Evolutionary conservation across 139 green algal genomes (phyloP), one percentile per base, ranked within the genome.

Genomic region (Pleodorina starrii): DNA sequence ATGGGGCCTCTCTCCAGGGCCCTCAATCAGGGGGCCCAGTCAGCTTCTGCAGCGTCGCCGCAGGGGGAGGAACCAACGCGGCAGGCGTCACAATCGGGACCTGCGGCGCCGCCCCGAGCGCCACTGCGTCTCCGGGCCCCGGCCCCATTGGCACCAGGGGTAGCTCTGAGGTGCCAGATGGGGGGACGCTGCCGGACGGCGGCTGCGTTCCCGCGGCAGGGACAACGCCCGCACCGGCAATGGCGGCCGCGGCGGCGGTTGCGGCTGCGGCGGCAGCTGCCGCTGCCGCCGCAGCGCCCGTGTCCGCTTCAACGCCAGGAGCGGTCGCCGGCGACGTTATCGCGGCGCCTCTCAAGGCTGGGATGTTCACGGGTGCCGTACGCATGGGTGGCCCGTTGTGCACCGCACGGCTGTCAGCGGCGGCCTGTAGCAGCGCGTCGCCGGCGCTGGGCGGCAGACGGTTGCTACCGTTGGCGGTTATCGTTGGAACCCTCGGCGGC

Each of bases 381-480:
- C 32, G 48, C 76, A 50, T 69, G 5, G 76, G 50, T 12, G 16
- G 48, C 1, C 50, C 35, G 46, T 84, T 84, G 76, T 84, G 71
- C 19, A 32, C 76, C 5, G 48, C 4, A 21, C 76, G 76, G 32
- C 76, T 69, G 48, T n/a, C 32, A 0, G 50, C 14, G n/a, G 50
- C 50, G 7, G 36, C 76, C 36, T 19, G 17, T 5, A 84, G 14
- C 19, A 84, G 19, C 35, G 76, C 76, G 50, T 84, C 76, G 12
- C 76, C 50, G 27, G 50, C 76, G 48, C 16, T 84, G 12, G 50
- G 76, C 5, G 76, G 48, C 76, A 84, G 76, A 14, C 54, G 76
- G 40, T 5, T 43, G 9, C 44, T 5, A 42, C 73, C 73, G 73
- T 51, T 35, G 54, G 73, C 44, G n/a, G 73, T 48, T 6, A 16